These are phyloP conservation scores for Penicillium cosmopolitanum DNA, from an alignment of 495 filamentous ascomycete species.

Conservation along the genomic window DNA sequence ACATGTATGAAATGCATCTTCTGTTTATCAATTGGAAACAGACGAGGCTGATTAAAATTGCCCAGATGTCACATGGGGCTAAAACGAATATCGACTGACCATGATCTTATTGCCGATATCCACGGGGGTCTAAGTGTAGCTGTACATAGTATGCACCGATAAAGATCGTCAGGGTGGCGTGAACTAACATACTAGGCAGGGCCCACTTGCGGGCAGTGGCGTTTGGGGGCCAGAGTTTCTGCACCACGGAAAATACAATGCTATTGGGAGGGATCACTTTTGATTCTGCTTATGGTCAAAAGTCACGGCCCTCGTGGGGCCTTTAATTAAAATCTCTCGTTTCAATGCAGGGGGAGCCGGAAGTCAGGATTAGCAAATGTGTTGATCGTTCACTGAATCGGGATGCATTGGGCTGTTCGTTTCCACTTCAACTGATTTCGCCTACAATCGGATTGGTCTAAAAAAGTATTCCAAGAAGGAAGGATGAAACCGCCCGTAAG, in stretches of 20 bases:
- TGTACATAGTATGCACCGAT: background rate
- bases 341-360: background rate
- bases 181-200: background rate
- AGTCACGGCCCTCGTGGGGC: background rate
- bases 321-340: background rate
- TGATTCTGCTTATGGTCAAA: background rate
- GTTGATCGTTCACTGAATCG: conserved; percentile 3
- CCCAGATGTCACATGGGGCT: background rate
- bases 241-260: background rate
- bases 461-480: background rate
- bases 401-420: background rate
- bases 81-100: background rate
- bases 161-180: conserved; percentile 4
- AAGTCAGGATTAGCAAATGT: background rate
- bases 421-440: background rate
- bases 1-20: too few species aligned
- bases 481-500: conserved; percentile 3
- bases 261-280: background rate
- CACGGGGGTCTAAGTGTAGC: background rate
- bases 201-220: background rate
- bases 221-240: conserved; percentile 5
- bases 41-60: background rate
- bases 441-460: background rate
- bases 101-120: background rate
- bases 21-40: background rate